Conservation (phyloP, 208 protist genomes). For the Herpetomonas samuelpessoai region DNA sequence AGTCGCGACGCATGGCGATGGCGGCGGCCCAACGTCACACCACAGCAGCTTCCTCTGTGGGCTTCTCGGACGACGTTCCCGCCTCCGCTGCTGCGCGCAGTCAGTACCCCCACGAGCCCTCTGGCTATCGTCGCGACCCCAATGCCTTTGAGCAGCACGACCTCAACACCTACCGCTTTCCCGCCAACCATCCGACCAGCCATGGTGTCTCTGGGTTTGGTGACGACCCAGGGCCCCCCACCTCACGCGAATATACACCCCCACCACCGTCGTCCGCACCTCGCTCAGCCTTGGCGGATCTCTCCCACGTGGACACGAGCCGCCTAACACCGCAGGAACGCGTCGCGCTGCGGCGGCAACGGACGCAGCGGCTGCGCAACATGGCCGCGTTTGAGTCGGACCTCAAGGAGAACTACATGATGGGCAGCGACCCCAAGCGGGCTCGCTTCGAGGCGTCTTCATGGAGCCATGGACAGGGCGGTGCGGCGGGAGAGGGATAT, state of each 20-base stretch:
- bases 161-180: too few species aligned
- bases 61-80: not conserved
- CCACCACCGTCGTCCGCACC: too few species aligned
- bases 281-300: too few species aligned
- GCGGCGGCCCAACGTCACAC: not conserved
- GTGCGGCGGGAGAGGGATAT: too few species aligned
- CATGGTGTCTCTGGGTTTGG: too few species aligned
- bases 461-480: not conserved
- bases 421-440: slow-evolving; percentile 40
- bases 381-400: slow-evolving; percentile 23
- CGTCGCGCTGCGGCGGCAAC: slow-evolving; percentile 15
- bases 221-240: too few species aligned
- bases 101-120: slow-evolving; percentile 1
- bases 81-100: not conserved
- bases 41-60: slow-evolving; percentile 2
- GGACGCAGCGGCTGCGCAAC: slow-evolving; percentile 18
- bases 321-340: slow-evolving; percentile 29
- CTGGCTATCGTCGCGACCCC: too few species aligned
- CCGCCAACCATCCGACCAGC: too few species aligned
- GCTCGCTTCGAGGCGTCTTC: slow-evolving; percentile 24
- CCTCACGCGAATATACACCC: too few species aligned
- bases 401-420: slow-evolving; percentile 52
- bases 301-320: not conserved
- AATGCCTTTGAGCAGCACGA: too few species aligned
- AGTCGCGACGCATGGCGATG: too few species aligned